Conservation (phyloP, 139 green algal species). For the Micractinium conductrix region DNA sequence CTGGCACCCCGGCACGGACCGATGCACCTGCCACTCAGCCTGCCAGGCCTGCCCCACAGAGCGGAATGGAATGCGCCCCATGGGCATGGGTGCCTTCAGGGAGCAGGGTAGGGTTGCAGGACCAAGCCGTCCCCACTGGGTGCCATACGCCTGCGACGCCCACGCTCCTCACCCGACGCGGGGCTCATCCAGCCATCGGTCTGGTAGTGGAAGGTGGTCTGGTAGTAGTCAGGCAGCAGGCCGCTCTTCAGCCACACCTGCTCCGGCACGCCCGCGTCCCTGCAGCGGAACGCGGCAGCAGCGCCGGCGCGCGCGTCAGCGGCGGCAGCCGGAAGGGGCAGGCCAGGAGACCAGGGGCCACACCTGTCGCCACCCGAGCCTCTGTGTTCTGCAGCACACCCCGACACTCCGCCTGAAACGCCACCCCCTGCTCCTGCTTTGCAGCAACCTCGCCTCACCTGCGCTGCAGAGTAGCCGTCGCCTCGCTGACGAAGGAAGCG, state of each 20-base stretch:
- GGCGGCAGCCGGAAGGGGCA: too few relatives aligned
- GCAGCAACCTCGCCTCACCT: background rate
- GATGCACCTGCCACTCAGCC: too few relatives aligned
- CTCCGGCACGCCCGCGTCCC: constrained; percentile 40
- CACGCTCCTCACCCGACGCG: background rate
- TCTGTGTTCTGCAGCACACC: background rate
- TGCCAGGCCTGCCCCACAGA: too few relatives aligned
- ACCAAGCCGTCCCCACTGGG: too few relatives aligned
- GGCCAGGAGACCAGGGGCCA: too few relatives aligned
- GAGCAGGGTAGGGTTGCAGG: too few relatives aligned
- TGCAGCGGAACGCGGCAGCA: background rate
- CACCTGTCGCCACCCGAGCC: too few relatives aligned
- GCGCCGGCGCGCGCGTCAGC: too few relatives aligned
- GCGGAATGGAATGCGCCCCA: too few relatives aligned
- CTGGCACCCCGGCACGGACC: too few relatives aligned
- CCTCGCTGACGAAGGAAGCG: constrained; percentile 61
- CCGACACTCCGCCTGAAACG: background rate
- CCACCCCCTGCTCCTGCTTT: background rate
- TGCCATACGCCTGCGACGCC: too few relatives aligned
- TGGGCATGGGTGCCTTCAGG: too few relatives aligned
- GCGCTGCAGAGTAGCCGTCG: constrained; percentile 60
- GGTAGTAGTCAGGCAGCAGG: constrained; percentile 87
- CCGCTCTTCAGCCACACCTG: constrained; percentile 63
- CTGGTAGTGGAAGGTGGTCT: constrained; percentile 89
- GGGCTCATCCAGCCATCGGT: constrained; percentile 87